A percentile compares a stretch with the other conserved stretches of the same genome.
Conservation (phyloP, 176 grass and related monocot species). For the Aegilops sharonensis region DNA sequence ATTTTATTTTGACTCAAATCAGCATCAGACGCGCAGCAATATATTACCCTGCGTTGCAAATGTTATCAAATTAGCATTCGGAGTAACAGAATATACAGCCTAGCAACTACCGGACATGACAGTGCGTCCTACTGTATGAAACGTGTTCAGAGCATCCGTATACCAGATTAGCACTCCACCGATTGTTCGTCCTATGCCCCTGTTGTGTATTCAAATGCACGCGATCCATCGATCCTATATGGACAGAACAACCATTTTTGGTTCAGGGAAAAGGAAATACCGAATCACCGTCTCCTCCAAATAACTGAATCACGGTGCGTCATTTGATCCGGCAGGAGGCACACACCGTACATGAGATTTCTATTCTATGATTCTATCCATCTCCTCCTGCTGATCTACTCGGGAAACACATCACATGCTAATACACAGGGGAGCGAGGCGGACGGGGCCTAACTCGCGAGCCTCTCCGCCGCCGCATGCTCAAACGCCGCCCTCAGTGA, state of each 20-base stretch:
- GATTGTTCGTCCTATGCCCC: no score
- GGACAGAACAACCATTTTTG: not conserved
- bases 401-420: not conserved
- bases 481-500: slow-evolving; percentile 52
- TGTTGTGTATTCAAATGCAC: no score
- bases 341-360: not conserved
- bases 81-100: not conserved
- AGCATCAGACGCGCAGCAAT: not conserved
- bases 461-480: slow-evolving; percentile 34
- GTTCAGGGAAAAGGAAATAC: not conserved
- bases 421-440: not conserved
- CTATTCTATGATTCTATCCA: not conserved
- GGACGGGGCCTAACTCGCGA: slow-evolving; percentile 11
- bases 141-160: no score
- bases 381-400: not conserved
- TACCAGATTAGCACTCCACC: no score
- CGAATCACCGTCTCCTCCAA: not conserved
- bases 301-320: not conserved
- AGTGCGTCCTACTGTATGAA: no score
- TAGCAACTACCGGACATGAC: not conserved
- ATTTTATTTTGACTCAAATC: no score
- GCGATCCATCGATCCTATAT: no score
- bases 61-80: not conserved
- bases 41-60: not conserved
- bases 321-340: not conserved